Evolutionary conservation across 371 early-diverging fungal genomes (phyloP), one percentile per base, ranked within the genome.

Genomic region (Actinomucor elegans): DNA sequence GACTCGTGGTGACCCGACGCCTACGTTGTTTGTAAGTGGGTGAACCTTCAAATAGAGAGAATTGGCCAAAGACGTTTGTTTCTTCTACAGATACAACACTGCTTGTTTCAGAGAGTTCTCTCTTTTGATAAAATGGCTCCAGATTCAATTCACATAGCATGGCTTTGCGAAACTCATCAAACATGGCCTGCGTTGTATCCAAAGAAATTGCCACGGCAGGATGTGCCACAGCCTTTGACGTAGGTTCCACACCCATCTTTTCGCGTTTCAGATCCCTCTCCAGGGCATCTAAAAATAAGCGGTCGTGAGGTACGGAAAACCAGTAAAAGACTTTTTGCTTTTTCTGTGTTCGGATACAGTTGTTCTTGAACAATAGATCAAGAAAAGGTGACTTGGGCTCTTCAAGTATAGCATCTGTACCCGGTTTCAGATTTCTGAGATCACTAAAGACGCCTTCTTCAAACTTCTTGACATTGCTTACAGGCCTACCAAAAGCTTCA

Each of bases 251-350:
- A 8, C 85, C 88, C 46, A 83, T 64, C 9, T 83, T 76, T 73
- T 94, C 95, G 41, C 97, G 81, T 69, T 94, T 90, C 47, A 96
- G 67, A 64, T 97, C 96, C 33, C 97, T 82, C 64, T 97, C 96
- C 14, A 96, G 72, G 24, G 93, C 92, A 69, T 94, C 94, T 61
- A 88, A 74, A 58, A 87, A 85, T 24, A 89, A 66, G 3, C 83
- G 79, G 69, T 92, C 92, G 65, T 90, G 89, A n/a, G 86, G 88
- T 3, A 92, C 92, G 5, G 87, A 84, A 61, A 79, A 87, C 92
- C 92, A 94, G 64, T 84, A 80, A 61, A 93, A 93, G 27, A 94
- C 94, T 63, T 94, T 94, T 67, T 85, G 87, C 61, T 94, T 94
- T 75, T 92, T 94, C 68, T 94, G 93, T 11, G 94, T 92, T 14